A percentile compares a stretch with the other conserved stretches of the same genome.
phyloP scores from a whole-genome alignment of 2,329 filamentous ascomycete species.

The Aureobasidium pullulans region DNA sequence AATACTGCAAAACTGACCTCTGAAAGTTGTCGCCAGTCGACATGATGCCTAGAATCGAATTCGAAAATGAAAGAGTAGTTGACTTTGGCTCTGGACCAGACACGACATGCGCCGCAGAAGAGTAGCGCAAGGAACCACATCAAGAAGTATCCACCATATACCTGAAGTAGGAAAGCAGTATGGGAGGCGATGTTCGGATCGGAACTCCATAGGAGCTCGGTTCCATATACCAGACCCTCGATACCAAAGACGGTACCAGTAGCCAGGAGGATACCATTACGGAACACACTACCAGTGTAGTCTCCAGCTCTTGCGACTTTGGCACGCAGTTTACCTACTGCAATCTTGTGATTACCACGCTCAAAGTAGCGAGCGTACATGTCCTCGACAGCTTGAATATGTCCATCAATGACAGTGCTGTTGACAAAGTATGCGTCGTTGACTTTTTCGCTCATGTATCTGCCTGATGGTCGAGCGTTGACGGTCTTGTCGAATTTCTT shows the following conservation, averaged over 20 bases:
- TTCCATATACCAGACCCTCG: slow-evolving; percentile 36
- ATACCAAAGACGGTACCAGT: slow-evolving; percentile 37
- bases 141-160: slow-evolving; percentile 85
- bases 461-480: slow-evolving; percentile 65
- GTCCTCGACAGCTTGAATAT: slow-evolving; percentile 78
- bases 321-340: slow-evolving; percentile 75
- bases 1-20: slow-evolving; percentile 35
- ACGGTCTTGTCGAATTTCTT: slow-evolving; percentile 97
- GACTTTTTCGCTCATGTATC: slow-evolving; percentile 87
- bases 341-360: slow-evolving; percentile 84
- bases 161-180: slow-evolving; percentile 55
- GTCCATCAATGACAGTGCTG: slow-evolving; percentile 72
- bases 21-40: slow-evolving; percentile 83
- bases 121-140: slow-evolving; percentile 70
- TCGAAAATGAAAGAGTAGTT: slow-evolving; percentile 92
- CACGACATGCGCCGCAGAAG: slow-evolving; percentile 77
- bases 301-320: slow-evolving; percentile 54
- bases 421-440: slow-evolving; percentile 86
- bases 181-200: slow-evolving; percentile 23
- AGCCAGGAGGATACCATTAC: slow-evolving; percentile 44
- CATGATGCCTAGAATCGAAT: slow-evolving; percentile 74
- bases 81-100: slow-evolving; percentile 79
- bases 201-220: slow-evolving; percentile 23
- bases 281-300: slow-evolving; percentile 52
- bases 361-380: slow-evolving; percentile 94